Evolutionary conservation across 2,329 filamentous ascomycete species (phyloP).

Genomic region (Sarocladiaceae sp.): DNA sequence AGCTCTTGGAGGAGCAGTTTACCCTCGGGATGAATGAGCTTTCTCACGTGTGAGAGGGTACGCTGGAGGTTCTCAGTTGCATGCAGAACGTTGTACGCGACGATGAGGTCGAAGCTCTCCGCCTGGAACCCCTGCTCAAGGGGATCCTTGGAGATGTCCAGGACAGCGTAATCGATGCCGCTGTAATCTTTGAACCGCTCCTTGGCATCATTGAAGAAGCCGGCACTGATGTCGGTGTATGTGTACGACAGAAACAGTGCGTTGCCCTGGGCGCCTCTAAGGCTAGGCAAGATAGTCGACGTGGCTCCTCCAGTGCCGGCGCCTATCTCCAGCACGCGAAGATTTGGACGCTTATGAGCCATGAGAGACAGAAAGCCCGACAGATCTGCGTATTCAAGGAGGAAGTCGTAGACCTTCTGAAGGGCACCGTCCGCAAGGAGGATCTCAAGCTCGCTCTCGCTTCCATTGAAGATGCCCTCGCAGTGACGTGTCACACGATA

Average conservation of each 20-base stretch:
- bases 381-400: no score
- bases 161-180: conserved; percentile 15
- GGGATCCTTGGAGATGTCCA: conserved; percentile 19
- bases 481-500: no score
- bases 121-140: conserved; percentile 24
- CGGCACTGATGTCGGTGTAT: conserved; percentile 24
- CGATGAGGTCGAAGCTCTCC: conserved; percentile 28
- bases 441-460: no score
- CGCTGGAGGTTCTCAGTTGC: conserved; percentile 23
- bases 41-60: conserved; percentile 25
- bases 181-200: conserved; percentile 18
- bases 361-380: no score
- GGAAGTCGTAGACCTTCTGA: no score
- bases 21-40: conserved; percentile 25
- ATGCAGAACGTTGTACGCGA: conserved; percentile 31
- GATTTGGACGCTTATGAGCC: no score
- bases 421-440: no score
- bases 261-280: no score
- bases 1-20: conserved; percentile 25
- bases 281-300: conserved; percentile 16
- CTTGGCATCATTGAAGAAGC: conserved; percentile 21
- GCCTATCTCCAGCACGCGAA: conserved; percentile 31
- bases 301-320: conserved; percentile 28
- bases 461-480: no score
- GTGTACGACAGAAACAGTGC: no score